phyloP scores from a whole-genome alignment of 768 basidiomycete species.

The Auricularia auricula-judae region DNA sequence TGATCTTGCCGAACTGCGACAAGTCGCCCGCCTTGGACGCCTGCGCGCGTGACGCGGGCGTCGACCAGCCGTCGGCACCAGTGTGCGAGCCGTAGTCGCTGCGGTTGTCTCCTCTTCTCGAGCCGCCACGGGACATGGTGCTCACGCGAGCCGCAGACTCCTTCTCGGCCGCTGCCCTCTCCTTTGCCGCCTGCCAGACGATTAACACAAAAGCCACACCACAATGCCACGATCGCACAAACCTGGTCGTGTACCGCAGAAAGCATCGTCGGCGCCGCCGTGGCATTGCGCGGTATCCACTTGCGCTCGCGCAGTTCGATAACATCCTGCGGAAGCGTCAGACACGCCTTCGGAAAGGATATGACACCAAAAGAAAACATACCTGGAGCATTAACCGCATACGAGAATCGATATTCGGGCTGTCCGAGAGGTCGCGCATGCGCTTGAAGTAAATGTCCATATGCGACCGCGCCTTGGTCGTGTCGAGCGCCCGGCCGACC shows the following conservation, averaged over 20 bases:
- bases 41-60: slow-evolving; percentile 52
- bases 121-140: slow-evolving; percentile 84
- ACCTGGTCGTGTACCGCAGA: slow-evolving; percentile 83
- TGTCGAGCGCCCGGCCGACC: slow-evolving; percentile 76
- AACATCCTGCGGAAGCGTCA: slow-evolving; percentile 51
- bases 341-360: not conserved
- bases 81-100: slow-evolving; percentile 41
- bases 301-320: slow-evolving; percentile 76
- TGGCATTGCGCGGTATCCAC: slow-evolving; percentile 64
- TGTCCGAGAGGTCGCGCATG: slow-evolving; percentile 75
- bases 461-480: slow-evolving; percentile 65
- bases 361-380: slow-evolving; percentile 13
- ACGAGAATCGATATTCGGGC: slow-evolving; percentile 66
- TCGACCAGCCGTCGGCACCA: slow-evolving; percentile 78
- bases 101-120: slow-evolving; percentile 72
- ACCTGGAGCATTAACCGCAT: slow-evolving; percentile 97
- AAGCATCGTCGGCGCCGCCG: slow-evolving; percentile 76
- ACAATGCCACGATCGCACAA: slow-evolving; percentile 17
- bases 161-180: slow-evolving; percentile 51
- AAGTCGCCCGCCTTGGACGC: slow-evolving; percentile 74
- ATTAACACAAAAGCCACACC: not conserved
- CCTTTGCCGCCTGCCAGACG: slow-evolving; percentile 58
- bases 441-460: slow-evolving; percentile 91
- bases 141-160: slow-evolving; percentile 48
- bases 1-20: slow-evolving; percentile 82